These are phyloP conservation scores for Aspergillus ostianus DNA, from an alignment of 495 filamentous ascomycete genomes.

Conservation along the genomic window DNA sequence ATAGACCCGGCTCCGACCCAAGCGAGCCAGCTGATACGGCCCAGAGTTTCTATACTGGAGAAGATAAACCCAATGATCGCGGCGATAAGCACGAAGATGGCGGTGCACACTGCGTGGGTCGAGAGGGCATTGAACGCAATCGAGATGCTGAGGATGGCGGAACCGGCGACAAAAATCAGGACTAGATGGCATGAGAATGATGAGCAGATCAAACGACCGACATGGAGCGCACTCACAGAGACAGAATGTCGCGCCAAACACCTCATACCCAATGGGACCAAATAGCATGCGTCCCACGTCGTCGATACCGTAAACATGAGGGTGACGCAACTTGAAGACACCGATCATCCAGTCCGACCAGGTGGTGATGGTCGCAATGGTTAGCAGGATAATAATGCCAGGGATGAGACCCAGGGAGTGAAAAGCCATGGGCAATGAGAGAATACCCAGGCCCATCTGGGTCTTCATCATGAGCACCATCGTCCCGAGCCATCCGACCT, in stretches of 20 bases:
- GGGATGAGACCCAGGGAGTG: constrained; percentile 55
- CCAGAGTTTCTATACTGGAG: constrained; percentile 19
- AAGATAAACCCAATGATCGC: constrained; percentile 19
- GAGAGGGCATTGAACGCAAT: constrained; percentile 63
- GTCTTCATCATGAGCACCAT: constrained; percentile 23
- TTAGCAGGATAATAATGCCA: constrained; percentile 45
- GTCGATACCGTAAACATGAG: constrained; percentile 58
- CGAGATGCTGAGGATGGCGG: constrained; percentile 56
- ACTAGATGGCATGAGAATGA: constrained; percentile 22
- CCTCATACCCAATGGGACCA: constrained; percentile 53
- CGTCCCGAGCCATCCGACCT: constrained; percentile 21
- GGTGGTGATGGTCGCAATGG: constrained; percentile 57
- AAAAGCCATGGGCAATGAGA: constrained; percentile 54
- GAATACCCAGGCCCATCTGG: constrained; percentile 53
- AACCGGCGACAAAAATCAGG: constrained; percentile 19
- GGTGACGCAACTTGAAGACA: constrained; percentile 62
- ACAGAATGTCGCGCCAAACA: constrained; percentile 52
- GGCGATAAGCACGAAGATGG: constrained; percentile 22
- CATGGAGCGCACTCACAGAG: constrained; percentile 5
- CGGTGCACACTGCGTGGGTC: constrained; percentile 55
- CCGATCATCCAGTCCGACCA: constrained; percentile 68
- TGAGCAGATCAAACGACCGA: not conserved
- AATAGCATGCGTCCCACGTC: constrained; percentile 62
- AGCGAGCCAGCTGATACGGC: constrained; percentile 20
- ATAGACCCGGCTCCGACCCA: constrained; percentile 22